Percentiles rank a stretch among this genome's conserved stretches.
Conservation (phyloP, 371 early-diverging fungal species). For the Syncephalastrum sp. region DNA sequence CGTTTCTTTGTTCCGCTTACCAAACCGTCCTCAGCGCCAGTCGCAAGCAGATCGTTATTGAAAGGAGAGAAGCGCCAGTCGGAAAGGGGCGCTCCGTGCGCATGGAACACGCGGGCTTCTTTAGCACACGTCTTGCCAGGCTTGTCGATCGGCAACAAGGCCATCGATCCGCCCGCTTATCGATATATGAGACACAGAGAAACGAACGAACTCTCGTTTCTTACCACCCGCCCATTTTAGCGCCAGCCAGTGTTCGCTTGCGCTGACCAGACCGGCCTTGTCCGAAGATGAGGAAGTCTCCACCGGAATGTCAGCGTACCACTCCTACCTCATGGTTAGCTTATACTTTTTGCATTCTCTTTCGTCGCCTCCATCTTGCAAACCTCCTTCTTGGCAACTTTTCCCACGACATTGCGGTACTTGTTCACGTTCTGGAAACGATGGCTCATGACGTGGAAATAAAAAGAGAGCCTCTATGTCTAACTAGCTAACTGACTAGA, state of each 20-base stretch:
- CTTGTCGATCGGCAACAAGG: slow-evolving; percentile 37
- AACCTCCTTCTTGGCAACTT: slow-evolving; percentile 60
- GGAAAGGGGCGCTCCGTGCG: slow-evolving; percentile 44
- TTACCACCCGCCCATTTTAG: slow-evolving; percentile 51
- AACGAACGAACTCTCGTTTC: slow-evolving; percentile 6
- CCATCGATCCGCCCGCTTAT: slow-evolving; percentile 43
- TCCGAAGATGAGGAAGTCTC: slow-evolving; percentile 46
- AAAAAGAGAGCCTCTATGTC: not conserved
- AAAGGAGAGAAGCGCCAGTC: slow-evolving; percentile 62
- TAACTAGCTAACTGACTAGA: no score
- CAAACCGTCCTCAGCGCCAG: slow-evolving; percentile 56
- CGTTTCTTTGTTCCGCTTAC: slow-evolving; percentile 20
- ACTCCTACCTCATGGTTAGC: slow-evolving; percentile 26
- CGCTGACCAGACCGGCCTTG: slow-evolving; percentile 50
- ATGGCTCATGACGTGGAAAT: slow-evolving; percentile 32
- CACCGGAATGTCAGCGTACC: slow-evolving; percentile 55
- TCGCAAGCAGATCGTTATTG: slow-evolving; percentile 42
- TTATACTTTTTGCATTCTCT: not conserved
- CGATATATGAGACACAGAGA: slow-evolving; percentile 4
- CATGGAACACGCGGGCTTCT: slow-evolving; percentile 37
- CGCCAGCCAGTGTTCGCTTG: slow-evolving; percentile 45
- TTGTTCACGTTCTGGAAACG: slow-evolving; percentile 57
- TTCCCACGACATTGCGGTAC: slow-evolving; percentile 64
- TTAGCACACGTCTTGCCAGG: slow-evolving; percentile 43
- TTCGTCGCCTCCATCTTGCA: not conserved